Percentiles rank a stretch among this genome's conserved stretches.
phyloP scores from a whole-genome alignment of 1,284 basidiomycete genomes.

The Calocybe gambosa region DNA sequence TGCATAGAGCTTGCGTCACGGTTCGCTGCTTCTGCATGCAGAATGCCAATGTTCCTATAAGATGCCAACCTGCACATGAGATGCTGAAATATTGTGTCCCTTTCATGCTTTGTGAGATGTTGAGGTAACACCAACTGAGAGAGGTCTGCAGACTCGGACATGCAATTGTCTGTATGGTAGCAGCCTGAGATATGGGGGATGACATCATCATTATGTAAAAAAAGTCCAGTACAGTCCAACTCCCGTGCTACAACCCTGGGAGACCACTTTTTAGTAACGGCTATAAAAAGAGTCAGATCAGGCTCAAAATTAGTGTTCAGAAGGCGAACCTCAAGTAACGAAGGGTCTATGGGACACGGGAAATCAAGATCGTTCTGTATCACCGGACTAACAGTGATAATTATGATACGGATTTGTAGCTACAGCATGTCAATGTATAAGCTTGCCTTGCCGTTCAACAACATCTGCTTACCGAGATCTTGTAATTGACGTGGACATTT shows the following conservation, averaged over 20 bases:
- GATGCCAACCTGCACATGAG: constrained; percentile 40
- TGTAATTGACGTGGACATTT: constrained; percentile 66
- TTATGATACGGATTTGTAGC: constrained; percentile 58
- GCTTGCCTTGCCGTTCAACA: neutral
- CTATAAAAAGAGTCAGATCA: constrained; percentile 3
- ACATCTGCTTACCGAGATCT: constrained; percentile 46
- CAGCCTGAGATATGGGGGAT: neutral
- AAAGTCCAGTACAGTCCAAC: neutral
- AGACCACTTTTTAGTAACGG: constrained; percentile 14
- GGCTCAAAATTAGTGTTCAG: neutral
- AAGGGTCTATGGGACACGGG: constrained; percentile 51
- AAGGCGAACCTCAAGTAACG: constrained; percentile 30
- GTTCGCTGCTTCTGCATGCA: constrained; percentile 29
- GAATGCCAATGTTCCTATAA: constrained; percentile 38
- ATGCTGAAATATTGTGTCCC: constrained; percentile 36
- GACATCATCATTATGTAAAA: constrained; percentile 3
- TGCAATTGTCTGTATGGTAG: no score
- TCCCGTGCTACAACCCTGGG: neutral
- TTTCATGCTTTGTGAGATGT: constrained; percentile 32
- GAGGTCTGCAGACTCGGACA: constrained; percentile 15
- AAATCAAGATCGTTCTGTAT: constrained; percentile 65
- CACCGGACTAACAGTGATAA: constrained; percentile 64
- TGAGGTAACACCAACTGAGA: constrained; percentile 35
- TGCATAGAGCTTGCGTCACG: constrained; percentile 28
- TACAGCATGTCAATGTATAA: constrained; percentile 24